Conservation (phyloP, 768 basidiomycete species). For the Phlebiopsis flavidoalba region DNA sequence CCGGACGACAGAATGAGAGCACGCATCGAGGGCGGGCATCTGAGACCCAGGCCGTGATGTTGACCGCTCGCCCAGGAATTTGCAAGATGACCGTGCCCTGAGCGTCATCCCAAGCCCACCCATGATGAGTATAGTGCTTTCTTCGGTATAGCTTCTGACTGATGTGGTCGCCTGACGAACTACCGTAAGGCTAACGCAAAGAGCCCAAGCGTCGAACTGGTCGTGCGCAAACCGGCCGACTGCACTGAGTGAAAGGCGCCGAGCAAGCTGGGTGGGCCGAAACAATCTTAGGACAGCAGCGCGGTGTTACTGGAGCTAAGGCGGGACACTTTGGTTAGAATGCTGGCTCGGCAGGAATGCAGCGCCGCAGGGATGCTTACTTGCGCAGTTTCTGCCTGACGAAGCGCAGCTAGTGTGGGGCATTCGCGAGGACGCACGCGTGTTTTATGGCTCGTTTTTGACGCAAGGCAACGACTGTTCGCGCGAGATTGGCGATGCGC, state of each 20-base stretch:
- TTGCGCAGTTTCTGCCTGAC: not conserved
- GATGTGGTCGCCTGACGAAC: not conserved
- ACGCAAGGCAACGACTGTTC: slow-evolving; percentile 4
- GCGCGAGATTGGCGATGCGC: not conserved
- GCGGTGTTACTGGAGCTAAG: not conserved
- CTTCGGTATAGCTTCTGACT: not conserved
- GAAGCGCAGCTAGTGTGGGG: not conserved
- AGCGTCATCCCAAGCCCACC: not conserved
- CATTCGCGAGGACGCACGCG: not conserved
- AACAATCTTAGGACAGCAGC: not conserved
- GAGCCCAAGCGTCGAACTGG: not conserved
- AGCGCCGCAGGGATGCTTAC: not conserved
- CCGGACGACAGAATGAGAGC: not conserved
- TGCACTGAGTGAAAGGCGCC: not conserved
- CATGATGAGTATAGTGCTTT: not conserved
- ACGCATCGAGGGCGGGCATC: not conserved
- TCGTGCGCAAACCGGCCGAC: not conserved
- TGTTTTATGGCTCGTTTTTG: slow-evolving; percentile 6
- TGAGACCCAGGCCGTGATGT: not conserved
- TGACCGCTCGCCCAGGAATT: not conserved
- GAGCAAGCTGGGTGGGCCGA: not conserved
- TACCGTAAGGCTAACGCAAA: not conserved
- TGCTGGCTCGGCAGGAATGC: not conserved
- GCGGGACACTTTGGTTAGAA: not conserved
- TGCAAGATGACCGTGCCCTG: not conserved